These are phyloP conservation scores for Licmophora abbreviata DNA, from an alignment of 108 stramenopile species.

Conservation along the genomic window DNA sequence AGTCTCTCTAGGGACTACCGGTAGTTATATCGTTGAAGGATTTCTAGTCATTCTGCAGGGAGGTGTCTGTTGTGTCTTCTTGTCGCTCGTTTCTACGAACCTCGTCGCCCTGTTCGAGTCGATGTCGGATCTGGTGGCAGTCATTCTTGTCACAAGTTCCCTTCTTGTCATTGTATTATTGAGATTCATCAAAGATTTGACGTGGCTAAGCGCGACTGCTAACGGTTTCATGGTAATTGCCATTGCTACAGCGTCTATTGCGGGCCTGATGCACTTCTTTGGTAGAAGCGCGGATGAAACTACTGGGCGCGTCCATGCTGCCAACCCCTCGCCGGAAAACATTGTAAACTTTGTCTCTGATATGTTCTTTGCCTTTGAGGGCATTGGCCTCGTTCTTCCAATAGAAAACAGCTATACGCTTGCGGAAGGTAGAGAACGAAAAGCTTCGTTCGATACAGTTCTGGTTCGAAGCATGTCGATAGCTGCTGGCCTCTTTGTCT, in stretches of 20 bases:
- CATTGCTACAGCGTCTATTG: slow-evolving; percentile 14
- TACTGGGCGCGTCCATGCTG: background rate
- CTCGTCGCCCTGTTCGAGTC: slow-evolving; percentile 8
- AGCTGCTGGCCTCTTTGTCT: slow-evolving; percentile 19
- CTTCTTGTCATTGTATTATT: slow-evolving; percentile 13
- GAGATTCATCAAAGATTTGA: slow-evolving; percentile 14
- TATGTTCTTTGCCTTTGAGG: slow-evolving; percentile 40
- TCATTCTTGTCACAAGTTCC: slow-evolving; percentile 6
- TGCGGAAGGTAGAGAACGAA: background rate
- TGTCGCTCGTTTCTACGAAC: slow-evolving; percentile 26
- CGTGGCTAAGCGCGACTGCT: slow-evolving; percentile 20
- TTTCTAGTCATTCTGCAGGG: slow-evolving; percentile 25
- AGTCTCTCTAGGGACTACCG: slow-evolving; percentile 11
- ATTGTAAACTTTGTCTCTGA: slow-evolving; percentile 17
- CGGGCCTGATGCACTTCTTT: slow-evolving; percentile 8
- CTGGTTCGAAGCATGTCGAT: slow-evolving; percentile 15
- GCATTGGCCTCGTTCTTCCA: slow-evolving; percentile 35
- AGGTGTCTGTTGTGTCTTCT: slow-evolving; percentile 39
- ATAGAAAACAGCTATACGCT: slow-evolving; percentile 23
- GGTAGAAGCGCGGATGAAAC: slow-evolving; percentile 3
- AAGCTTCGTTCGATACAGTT: background rate
- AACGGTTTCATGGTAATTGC: slow-evolving; percentile 27
- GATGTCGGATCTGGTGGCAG: background rate
- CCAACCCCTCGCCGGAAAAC: background rate
- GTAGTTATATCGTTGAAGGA: slow-evolving; percentile 10